phyloP scores from a whole-genome alignment of 2,329 filamentous ascomycete genomes.

The Raffaelea deltoideospora region DNA sequence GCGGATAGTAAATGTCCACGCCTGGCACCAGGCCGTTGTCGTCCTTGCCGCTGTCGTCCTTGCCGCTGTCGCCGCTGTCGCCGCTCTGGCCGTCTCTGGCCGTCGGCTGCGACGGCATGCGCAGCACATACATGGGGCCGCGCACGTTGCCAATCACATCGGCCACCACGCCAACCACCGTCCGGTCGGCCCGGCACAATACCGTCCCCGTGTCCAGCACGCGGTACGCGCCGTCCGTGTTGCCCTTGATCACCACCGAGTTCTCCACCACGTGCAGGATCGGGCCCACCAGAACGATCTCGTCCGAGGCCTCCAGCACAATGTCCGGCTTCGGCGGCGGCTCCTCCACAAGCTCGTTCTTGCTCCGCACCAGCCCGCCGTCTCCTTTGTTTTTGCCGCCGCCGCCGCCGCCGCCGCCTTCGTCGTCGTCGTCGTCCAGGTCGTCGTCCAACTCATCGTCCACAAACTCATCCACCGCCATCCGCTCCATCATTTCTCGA shows the following conservation, averaged over 20 bases:
- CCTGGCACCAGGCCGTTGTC: conserved; percentile 53
- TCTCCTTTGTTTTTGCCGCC: conserved; percentile 11
- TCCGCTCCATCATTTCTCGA: conserved; percentile 70
- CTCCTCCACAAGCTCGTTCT: conserved; percentile 61
- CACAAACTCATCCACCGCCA: conserved; percentile 44
- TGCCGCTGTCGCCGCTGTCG: neutral
- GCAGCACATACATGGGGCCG: conserved; percentile 72
- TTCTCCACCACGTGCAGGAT: conserved; percentile 69
- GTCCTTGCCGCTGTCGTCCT: conserved; percentile 41
- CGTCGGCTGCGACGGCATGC: conserved; percentile 36
- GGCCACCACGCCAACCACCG: conserved; percentile 64
- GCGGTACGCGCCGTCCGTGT: conserved; percentile 63
- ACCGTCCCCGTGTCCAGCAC: conserved; percentile 76
- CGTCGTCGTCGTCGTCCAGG: conserved; percentile 12
- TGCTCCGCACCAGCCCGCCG: conserved; percentile 50
- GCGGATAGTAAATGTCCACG: conserved; percentile 63
- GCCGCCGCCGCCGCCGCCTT: conserved; percentile 16
- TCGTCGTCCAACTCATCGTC: conserved; percentile 22
- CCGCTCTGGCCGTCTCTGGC: too few species aligned
- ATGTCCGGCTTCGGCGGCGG: conserved; percentile 61
- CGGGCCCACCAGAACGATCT: conserved; percentile 58
- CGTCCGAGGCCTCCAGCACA: conserved; percentile 60
- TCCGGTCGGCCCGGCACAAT: conserved; percentile 61
- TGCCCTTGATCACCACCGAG: conserved; percentile 63
- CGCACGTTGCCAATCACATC: conserved; percentile 79